A percentile compares a stretch with the other conserved stretches of the same genome.
These are phyloP conservation scores for Penicillium polonicum DNA, from an alignment of 2,329 filamentous ascomycete genomes.

Conservation along the genomic window DNA sequence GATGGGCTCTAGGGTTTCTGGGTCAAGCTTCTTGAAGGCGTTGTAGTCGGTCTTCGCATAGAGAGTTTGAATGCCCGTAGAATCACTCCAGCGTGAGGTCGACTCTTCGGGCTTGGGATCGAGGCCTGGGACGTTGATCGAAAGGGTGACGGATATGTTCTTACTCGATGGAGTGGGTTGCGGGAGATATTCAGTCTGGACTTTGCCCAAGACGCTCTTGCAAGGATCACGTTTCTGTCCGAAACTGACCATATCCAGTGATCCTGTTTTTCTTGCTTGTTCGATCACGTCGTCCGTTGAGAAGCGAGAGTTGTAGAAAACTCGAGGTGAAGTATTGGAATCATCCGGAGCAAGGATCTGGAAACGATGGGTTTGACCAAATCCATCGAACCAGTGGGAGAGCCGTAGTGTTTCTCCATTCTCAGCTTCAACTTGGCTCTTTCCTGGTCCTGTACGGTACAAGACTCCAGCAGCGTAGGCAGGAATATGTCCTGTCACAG, in stretches of 20 bases:
- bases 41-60: slow-evolving; percentile 61
- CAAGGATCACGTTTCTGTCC: slow-evolving; percentile 73
- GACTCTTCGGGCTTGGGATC: slow-evolving; percentile 21
- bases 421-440: slow-evolving; percentile 60
- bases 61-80: slow-evolving; percentile 48
- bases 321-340: slow-evolving; percentile 40
- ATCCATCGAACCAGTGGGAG: slow-evolving; percentile 80
- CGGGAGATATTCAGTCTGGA: slow-evolving; percentile 36
- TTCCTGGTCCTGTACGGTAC: slow-evolving; percentile 72
- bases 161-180: slow-evolving; percentile 57
- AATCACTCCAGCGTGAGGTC: slow-evolving; percentile 29
- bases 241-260: slow-evolving; percentile 60
- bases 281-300: slow-evolving; percentile 65
- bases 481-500: slow-evolving; percentile 66
- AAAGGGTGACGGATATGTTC: slow-evolving; percentile 67
- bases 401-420: slow-evolving; percentile 59
- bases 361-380: slow-evolving; percentile 69
- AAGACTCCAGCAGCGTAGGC: slow-evolving; percentile 68
- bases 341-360: slow-evolving; percentile 56
- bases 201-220: slow-evolving; percentile 68
- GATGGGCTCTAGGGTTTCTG: slow-evolving; percentile 69
- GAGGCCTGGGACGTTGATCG: slow-evolving; percentile 63
- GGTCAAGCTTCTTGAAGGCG: slow-evolving; percentile 62
- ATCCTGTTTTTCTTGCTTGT: slow-evolving; percentile 60
- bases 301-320: slow-evolving; percentile 70